Conservation (phyloP, 1,284 basidiomycete genomes). For the Cutaneotrichosporon sp. region DNA sequence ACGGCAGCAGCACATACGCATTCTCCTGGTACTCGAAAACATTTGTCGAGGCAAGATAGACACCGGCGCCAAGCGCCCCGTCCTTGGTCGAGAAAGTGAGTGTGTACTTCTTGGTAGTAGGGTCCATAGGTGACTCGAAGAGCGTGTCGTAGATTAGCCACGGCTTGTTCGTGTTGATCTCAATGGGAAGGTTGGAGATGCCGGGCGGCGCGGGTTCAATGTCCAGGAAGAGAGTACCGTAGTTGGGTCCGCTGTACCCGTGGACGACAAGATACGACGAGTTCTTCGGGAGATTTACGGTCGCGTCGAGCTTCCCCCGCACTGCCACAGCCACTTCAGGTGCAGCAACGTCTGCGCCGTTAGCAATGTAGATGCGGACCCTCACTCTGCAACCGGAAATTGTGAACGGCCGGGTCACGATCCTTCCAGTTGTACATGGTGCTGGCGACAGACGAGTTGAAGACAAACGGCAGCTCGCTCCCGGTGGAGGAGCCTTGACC, state of each 20-base stretch:
- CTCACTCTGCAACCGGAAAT: neutral
- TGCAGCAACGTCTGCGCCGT: neutral
- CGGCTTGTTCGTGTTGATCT: constrained; percentile 5
- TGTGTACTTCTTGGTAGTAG: neutral
- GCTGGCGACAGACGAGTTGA: neutral
- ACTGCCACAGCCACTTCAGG: neutral
- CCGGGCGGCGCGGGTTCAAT: neutral
- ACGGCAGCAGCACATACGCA: neutral
- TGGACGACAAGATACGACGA: neutral
- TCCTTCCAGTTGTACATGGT: constrained; percentile 6
- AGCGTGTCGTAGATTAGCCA: neutral
- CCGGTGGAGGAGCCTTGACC: neutral
- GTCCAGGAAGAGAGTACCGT: neutral
- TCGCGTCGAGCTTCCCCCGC: neutral
- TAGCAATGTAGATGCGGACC: neutral
- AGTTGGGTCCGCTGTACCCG: constrained; percentile 5
- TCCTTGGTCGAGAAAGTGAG: neutral
- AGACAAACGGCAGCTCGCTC: neutral
- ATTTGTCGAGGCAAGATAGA: constrained; percentile 1
- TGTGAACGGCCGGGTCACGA: neutral
- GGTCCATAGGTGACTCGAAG: neutral
- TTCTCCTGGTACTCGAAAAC: neutral
- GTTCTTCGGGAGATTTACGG: constrained; percentile 4
- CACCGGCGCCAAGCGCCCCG: neutral
- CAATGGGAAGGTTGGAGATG: constrained; percentile 1